Base-by-base conservation (phyloP, 148 eudicot genomes). In the Polygonum aviculare region DNA sequence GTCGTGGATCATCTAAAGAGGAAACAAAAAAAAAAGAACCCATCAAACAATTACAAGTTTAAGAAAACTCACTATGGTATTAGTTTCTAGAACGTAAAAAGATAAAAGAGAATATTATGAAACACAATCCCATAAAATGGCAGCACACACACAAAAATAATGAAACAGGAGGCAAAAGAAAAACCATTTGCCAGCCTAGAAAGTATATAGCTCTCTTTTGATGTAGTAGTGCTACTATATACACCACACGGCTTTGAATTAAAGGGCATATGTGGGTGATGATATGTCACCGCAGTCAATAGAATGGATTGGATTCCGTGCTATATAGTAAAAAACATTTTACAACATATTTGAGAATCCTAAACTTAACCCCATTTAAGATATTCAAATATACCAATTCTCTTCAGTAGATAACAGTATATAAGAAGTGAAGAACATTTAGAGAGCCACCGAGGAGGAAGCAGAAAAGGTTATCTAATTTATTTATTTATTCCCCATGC, bases 1-100 rank as follows among this genome's bases (percentile, higher is more conserved):
- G 41, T 65, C 63, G 36, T 57, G 69, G 71, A 74, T 39, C 60
- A 72, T 78, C 85, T 81, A n/a, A 69, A 60, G 62, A 36, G 52
- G 49, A 39, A 76, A 75, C 18, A 33, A 2, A 75, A 44, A 50
- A 14, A 10, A 80, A n/a, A n/a, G 15, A 8, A 72, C 12, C 11
- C 12, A 19, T 40, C 31, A 26, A 67, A 26, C 22, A 74, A 12
- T 67, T 69, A 31, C 12, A 75, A 73, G 47, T 54, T 47, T n/a
- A 47, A 36, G 54, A 74, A 21, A 2, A 3, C 15, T 67, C 1
- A 5, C 38, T 67, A 67, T 35, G n/a, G 44, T 36, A 67, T 36
- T 35, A 35, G 67, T 2, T 60, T 55, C 9, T 8, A 67, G 36
- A 35, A 60, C 69, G 15, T 26, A 38, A 60, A 60, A 60, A 26